Conservation (phyloP, 2,329 filamentous ascomycete species). For the Phyllosticta ampelicida region DNA sequence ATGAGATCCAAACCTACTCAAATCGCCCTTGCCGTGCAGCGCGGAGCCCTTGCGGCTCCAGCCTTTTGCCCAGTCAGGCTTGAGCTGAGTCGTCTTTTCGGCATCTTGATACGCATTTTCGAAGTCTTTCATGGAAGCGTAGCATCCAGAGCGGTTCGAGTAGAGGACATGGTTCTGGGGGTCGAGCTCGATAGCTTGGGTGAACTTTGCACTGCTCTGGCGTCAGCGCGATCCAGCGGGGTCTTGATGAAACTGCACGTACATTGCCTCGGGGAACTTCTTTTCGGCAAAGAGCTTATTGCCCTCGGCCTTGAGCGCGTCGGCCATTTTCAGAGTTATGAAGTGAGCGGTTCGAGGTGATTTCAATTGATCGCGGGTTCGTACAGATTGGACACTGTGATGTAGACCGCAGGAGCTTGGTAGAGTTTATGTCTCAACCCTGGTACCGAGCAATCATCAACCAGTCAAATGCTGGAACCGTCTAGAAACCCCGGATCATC, state of each 20-base stretch:
- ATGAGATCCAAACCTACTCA: conserved; percentile 39
- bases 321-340: conserved; percentile 42
- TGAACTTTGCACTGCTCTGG: conserved; percentile 70
- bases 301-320: conserved; percentile 89
- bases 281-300: conserved; percentile 98
- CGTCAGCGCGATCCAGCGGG: conserved; percentile 9
- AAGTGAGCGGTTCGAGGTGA: not conserved
- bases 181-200: conserved; percentile 80
- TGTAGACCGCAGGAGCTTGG: not conserved
- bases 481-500: not conserved
- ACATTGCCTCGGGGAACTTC: conserved; percentile 94
- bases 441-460: not conserved
- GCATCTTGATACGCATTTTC: conserved; percentile 78
- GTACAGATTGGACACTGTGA: not conserved
- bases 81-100: conserved; percentile 84
- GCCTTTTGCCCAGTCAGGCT: conserved; percentile 96
- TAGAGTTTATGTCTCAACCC: not conserved
- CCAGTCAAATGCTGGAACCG: not conserved
- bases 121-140: conserved; percentile 86
- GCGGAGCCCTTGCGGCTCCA: conserved; percentile 91
- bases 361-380: not conserved
- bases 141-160: conserved; percentile 83
- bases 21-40: conserved; percentile 75
- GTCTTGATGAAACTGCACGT: conserved; percentile 35
- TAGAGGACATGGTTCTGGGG: conserved; percentile 88